Evolutionary conservation across 2,329 filamentous ascomycete species (phyloP), one percentile per base, ranked within the genome.

Genomic region (Cladosporium sp.): DNA sequence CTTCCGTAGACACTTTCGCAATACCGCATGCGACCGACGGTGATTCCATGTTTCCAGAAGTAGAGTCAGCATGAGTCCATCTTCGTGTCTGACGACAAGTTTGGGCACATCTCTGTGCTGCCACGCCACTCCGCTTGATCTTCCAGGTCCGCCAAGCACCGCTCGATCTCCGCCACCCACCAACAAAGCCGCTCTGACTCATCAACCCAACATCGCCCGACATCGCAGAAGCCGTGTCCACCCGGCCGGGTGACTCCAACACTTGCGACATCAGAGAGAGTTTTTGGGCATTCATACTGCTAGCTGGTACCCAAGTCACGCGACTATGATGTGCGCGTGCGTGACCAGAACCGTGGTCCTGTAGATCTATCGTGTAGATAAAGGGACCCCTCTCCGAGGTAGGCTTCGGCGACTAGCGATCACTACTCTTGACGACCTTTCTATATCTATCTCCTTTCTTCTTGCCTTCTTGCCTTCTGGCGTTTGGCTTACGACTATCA

Each of bases 141-240:
- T 46, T 14, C 11, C 43, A 30, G 18, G 26, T n/a, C 23, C 46
- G 58, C 58, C 58, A 61, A 61, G 58, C 58, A 51, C n/a, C 25
- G 32, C 56, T 14, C 43, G 23, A 53, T 36, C 58, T 23, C 46
- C 28, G n/a, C 46, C 51, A 30, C 51, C 49, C 51, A 23, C 14
- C 51, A n/a, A n/a, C 28, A 54, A 54, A 54, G 30, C 36, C 56
- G 43, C 43, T 25, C 43, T 51, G 58, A 51, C 16, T 51, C 58
- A 49, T 43, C 51, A 1, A n/a, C 49, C n/a, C 39, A 43, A 21
- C 26, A 16, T 21, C 23, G 60, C 60, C 60, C 60, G 60, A 63
- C 60, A 63, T 63, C 60, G 60, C 60, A 54, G 26, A 54, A 63
- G 49, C 60, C 60, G 60, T 56, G 60, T 56, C 60, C 60, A 63